Base-by-base conservation (phyloP, 768 basidiomycete genomes). In the Panellus pusillus region DNA sequence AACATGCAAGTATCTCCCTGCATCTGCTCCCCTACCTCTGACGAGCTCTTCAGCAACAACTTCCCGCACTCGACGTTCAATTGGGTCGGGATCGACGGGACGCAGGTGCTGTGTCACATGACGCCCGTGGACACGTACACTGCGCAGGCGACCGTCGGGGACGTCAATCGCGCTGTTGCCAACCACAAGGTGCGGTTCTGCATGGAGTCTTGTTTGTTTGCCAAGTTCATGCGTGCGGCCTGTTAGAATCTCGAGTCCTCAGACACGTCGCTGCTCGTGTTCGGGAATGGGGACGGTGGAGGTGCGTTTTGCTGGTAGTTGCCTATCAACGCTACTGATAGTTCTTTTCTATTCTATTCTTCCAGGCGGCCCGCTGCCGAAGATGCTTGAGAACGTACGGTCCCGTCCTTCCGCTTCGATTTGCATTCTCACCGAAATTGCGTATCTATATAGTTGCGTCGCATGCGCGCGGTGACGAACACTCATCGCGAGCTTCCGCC, bases 11-110 rank as follows among this genome's bases (percentile, higher is more conserved):
- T 61, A 3, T 40, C 35, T 12, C 37, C 12, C 4, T 20, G 31
- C 12, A 9, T 48, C 40, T 24, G 9, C 29, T 60, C 8, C 57
- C 37, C 37, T 28, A 15, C 46, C 41, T 29, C 15, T 42, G n/a
- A 11, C 15, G n/a, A 3, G 14, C 39, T 35, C 14, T 35, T 36
- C 57, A 91, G 90, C 70, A 97, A 98, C 65, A 78, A 76, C 11
- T 98, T 98, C 74, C 97, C 96, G 12, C 93, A 98, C 66, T 86
- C 91, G 2, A 94, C 93, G 0, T 99, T 99, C 74, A 98, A 96
- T 67, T 97, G 92, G 92, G 86, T 91, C 27, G 94, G 94, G 15
- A 87, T 97, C 55, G 97, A 99, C 66, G 93, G 94, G 12, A 87
- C 86, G 0, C 97, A 98, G 67, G 87, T 98, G 12, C 70, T 98